Base-by-base conservation (phyloP, 2,329 filamentous ascomycete genomes). In the Drechslerella dactyloides region DNA sequence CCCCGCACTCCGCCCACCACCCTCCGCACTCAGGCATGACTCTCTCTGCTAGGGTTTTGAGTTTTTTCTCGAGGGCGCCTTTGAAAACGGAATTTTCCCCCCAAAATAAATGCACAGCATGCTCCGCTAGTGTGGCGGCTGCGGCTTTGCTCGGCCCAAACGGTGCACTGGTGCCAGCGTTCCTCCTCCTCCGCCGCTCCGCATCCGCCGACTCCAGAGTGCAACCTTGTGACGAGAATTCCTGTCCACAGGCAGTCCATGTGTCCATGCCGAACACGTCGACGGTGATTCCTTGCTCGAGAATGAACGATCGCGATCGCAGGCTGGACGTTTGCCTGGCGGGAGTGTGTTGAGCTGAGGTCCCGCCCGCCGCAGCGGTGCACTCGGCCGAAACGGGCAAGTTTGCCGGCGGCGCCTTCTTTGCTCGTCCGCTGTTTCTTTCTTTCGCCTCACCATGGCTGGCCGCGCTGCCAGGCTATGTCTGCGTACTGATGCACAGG, bases 321-420 rank as follows among this genome's bases (percentile, higher is more conserved):
- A 33, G 27, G 27, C 27, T 33, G 4, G 27, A 8, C 27, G 30
- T 55, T 11, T 56, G 30, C 2, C 13, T 19, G 11, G 35, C 21
- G 37, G 48, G 11, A 8, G n/a, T 51, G 40, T 35, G 58, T 69
- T 59, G 53, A 52, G 24, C 40, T 40, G 51, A 63, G 58, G 65
- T 69, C 51, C 58, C 27, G 55, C 48, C 58, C 23, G 21, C 17
- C n/a, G 37, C 27, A 13, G 23, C 23, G 21, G 15, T 48, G 44
- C 44, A 21, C 15, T 48, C 44, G 44, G n/a, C 59, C 54, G 19
- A 63, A 70, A 70, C 11, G 13, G 48, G 65, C 40, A 70, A 33
- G 65, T 70, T 70, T 70, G 65, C 53, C 48, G 60, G 68, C 60
- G 65, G 55, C 50, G 63, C 66, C 59, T 70, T 70, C 59, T 61